Evolutionary conservation across 768 basidiomycete genomes (phyloP).

Genomic region (Tulasnella sp.): DNA sequence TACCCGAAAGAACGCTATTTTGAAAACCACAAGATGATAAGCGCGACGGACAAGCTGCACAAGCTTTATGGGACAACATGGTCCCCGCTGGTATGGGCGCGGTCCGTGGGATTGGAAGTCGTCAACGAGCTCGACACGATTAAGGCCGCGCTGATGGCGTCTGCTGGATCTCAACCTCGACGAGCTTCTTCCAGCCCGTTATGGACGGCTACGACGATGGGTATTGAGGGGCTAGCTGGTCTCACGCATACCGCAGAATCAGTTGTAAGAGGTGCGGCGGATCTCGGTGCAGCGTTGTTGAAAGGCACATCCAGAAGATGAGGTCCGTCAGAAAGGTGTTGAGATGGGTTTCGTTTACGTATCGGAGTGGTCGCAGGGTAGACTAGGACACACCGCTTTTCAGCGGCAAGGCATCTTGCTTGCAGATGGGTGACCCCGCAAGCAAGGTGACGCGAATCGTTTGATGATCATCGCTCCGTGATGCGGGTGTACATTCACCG

Average conservation of each 20-base stretch:
- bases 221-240: not conserved
- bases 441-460: not conserved
- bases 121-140: conserved; percentile 77
- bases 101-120: conserved; percentile 79
- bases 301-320: not conserved
- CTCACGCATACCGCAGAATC: not conserved
- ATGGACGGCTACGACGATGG: conserved; percentile 1
- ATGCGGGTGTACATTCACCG: too few species aligned
- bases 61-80: conserved; percentile 63
- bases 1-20: conserved; percentile 77
- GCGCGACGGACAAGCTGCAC: conserved; percentile 78
- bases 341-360: not conserved
- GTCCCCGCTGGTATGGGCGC: conserved; percentile 68
- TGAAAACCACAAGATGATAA: conserved; percentile 74
- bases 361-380: too few species aligned
- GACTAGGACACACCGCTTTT: too few species aligned
- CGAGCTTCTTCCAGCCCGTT: not conserved
- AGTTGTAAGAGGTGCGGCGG: not conserved
- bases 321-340: not conserved
- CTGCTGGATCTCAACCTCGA: conserved; percentile 38
- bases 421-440: not conserved
- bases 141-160: conserved; percentile 74
- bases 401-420: too few species aligned
- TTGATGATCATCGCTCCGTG: not conserved
- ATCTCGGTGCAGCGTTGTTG: not conserved